phyloP scores from a whole-genome alignment of 2,329 filamentous ascomycete species.

The Arthrinium phaeospermum region DNA sequence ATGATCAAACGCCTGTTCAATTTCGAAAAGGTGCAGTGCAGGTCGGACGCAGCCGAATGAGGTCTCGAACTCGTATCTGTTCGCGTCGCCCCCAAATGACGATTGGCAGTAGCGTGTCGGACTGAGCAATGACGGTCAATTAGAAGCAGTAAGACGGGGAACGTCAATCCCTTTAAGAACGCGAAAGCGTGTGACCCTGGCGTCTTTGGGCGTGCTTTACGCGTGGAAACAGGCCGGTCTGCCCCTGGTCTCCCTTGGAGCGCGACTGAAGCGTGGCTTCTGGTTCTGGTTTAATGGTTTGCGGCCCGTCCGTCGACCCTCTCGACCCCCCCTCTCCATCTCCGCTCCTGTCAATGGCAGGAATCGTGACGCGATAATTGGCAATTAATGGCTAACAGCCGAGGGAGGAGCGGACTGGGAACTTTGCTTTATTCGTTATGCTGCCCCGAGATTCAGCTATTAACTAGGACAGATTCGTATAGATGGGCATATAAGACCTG shows the following conservation, averaged over 20 bases:
- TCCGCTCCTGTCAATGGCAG: conserved; percentile 18
- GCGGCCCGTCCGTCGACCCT: conserved; percentile 23
- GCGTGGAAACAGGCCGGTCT: conserved; percentile 35
- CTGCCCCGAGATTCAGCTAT: conserved; percentile 10
- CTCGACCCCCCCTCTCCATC: conserved; percentile 20
- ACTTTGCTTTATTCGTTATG: background rate
- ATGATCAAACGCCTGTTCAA: background rate
- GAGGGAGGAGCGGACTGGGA: background rate
- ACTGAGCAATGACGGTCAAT: background rate
- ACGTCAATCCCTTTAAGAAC: conserved; percentile 31
- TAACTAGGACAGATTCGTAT: background rate
- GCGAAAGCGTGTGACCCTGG: conserved; percentile 33
- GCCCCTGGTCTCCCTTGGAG: background rate
- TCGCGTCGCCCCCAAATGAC: background rate
- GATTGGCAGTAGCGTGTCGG: conserved; percentile 3
- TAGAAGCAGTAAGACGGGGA: conserved; percentile 8
- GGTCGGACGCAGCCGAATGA: background rate
- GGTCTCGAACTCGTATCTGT: background rate
- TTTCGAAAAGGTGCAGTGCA: background rate
- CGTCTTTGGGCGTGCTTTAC: conserved; percentile 28
- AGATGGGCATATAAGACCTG: conserved; percentile 19
- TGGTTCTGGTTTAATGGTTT: conserved; percentile 23
- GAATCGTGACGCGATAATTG: conserved; percentile 38
- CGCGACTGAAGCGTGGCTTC: conserved; percentile 23
- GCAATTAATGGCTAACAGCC: conserved; percentile 18